Evolutionary conservation across 108 stramenopile species (phyloP).

Genomic region (Cylindrotheca fusiformis): DNA sequence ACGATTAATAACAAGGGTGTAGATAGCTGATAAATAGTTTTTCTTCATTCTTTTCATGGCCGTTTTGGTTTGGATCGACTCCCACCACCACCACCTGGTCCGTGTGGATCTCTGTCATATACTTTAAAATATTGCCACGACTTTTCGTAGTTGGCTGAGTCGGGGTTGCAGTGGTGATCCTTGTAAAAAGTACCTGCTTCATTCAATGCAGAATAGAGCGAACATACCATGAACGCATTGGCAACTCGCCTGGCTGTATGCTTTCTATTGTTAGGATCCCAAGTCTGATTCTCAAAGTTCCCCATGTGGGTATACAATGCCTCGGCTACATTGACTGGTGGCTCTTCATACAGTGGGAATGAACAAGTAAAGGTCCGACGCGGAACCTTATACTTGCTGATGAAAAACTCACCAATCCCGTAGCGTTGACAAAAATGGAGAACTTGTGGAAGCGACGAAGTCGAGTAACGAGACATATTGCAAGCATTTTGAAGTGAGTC

Average conservation of each 20-base stretch:
- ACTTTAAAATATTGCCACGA: slow-evolving; percentile 29
- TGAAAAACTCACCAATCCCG: slow-evolving; percentile 56
- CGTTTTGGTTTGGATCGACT: neutral
- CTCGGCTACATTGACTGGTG: slow-evolving; percentile 37
- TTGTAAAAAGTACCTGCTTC: slow-evolving; percentile 76
- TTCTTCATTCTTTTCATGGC: too few relatives aligned
- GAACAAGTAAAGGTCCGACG: slow-evolving; percentile 67
- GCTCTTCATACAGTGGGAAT: slow-evolving; percentile 55
- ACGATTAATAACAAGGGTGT: too few relatives aligned
- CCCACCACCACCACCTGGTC: neutral
- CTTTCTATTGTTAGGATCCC: neutral
- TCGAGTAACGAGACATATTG: slow-evolving; percentile 9
- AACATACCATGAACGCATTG: slow-evolving; percentile 55
- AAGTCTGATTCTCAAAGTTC: slow-evolving; percentile 1
- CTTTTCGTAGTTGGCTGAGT: slow-evolving; percentile 13
- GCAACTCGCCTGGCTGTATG: slow-evolving; percentile 4
- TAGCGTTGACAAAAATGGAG: slow-evolving; percentile 86
- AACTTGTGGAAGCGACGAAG: slow-evolving; percentile 36
- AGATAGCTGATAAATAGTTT: too few relatives aligned
- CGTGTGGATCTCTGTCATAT: slow-evolving; percentile 1
- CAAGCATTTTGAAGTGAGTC: slow-evolving; percentile 30
- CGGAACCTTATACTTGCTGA: slow-evolving; percentile 67
- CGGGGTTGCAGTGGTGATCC: slow-evolving; percentile 45
- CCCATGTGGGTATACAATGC: slow-evolving; percentile 25
- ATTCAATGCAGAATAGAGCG: slow-evolving; percentile 63